Conservation (phyloP, 768 basidiomycete species). For the Gloeopeniophorella convolvens region DNA sequence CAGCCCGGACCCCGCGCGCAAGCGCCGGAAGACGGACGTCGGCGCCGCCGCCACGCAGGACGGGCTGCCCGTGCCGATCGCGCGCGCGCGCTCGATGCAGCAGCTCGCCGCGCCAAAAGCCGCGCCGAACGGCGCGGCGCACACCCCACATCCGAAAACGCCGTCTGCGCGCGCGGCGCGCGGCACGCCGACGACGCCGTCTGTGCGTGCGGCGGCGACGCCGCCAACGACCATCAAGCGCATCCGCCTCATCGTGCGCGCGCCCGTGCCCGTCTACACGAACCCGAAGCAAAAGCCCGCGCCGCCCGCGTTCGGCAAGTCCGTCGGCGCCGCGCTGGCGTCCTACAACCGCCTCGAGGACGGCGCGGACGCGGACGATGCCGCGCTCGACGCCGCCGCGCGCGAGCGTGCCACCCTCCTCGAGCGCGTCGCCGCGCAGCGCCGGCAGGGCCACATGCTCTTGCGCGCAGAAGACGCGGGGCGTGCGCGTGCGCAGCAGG, state of each 20-base stretch:
- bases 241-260: conserved; percentile 60
- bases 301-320: conserved; percentile 42
- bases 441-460: conserved; percentile 41
- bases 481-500: conserved; percentile 30
- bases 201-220: conserved; percentile 17
- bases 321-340: conserved; percentile 48
- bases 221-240: conserved; percentile 56
- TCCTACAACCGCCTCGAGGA: conserved; percentile 57
- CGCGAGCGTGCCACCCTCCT: conserved; percentile 38
- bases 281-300: conserved; percentile 65
- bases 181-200: not conserved
- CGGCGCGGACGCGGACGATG: conserved; percentile 39
- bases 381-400: conserved; percentile 33
- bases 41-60: not conserved
- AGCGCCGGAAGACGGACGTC: conserved; percentile 18
- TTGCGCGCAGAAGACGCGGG: conserved; percentile 33
- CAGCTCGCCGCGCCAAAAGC: not conserved
- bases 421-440: conserved; percentile 39
- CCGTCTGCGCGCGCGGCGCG: not conserved
- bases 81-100: not conserved
- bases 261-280: conserved; percentile 52
- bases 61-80: not conserved
- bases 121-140: conserved; percentile 6
- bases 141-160: not conserved
- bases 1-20: conserved; percentile 4